These are phyloP conservation scores for Alloteropsis angusta DNA, from an alignment of 202 grass and related monocot species.

Conservation along the genomic window DNA sequence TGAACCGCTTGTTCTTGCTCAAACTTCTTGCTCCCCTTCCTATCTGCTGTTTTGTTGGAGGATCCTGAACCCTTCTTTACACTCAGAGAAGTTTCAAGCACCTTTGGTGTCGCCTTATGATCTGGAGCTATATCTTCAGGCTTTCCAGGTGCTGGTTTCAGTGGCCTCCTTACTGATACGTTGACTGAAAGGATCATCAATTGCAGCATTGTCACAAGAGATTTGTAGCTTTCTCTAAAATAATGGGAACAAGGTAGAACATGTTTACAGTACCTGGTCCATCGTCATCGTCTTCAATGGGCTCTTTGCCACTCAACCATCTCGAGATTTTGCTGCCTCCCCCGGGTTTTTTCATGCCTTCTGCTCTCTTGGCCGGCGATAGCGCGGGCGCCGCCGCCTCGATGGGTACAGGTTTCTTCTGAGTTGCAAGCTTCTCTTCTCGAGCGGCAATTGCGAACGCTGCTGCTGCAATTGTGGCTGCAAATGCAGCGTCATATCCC, in stretches of 20 bases:
- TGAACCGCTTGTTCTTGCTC: constrained; percentile 42
- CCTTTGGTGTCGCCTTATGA: constrained; percentile 34
- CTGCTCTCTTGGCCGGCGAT: constrained; percentile 6
- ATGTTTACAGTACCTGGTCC: constrained; percentile 28
- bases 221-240: not conserved
- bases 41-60: constrained; percentile 38
- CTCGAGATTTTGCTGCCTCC: constrained; percentile 47
- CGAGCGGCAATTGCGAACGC: constrained; percentile 48
- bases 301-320: constrained; percentile 59
- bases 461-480: constrained; percentile 53
- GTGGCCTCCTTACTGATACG: constrained; percentile 39
- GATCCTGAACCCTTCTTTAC: constrained; percentile 51
- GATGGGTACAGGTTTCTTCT: constrained; percentile 15
- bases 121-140: constrained; percentile 4
- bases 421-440: constrained; percentile 43
- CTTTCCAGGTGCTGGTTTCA: constrained; percentile 14
- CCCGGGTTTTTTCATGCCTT: constrained; percentile 42
- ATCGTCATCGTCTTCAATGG: constrained; percentile 34
- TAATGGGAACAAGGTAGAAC: not conserved
- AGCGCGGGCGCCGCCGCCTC: not conserved
- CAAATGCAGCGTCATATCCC: constrained; percentile 31
- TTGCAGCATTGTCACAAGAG: not conserved
- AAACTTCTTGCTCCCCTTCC: constrained; percentile 49
- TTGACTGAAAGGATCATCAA: constrained; percentile 33
- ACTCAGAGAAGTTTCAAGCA: constrained; percentile 24